These are phyloP conservation scores for Rhizopogon rudus DNA, from an alignment of 768 basidiomycete species.

Conservation along the genomic window DNA sequence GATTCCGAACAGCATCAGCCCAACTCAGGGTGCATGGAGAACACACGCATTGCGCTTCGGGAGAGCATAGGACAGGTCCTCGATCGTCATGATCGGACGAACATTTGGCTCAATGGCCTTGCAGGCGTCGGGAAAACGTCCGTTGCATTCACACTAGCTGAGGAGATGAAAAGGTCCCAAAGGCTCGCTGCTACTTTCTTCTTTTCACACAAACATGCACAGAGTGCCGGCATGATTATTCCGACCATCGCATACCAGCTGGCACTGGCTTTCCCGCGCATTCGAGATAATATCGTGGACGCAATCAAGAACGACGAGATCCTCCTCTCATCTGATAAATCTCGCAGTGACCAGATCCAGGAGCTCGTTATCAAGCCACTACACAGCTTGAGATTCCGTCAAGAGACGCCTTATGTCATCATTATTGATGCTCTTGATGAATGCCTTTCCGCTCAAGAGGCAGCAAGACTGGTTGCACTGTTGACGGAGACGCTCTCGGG, in stretches of 20 bases:
- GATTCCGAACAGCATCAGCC: neutral
- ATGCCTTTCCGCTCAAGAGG: slow-evolving; percentile 5
- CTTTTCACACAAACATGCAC: slow-evolving; percentile 9
- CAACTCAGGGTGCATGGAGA: neutral
- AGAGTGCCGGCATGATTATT: slow-evolving; percentile 1
- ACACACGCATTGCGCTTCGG: neutral
- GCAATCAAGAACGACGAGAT: slow-evolving; percentile 9
- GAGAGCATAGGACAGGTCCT: neutral
- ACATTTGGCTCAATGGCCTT: neutral
- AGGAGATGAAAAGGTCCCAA: neutral
- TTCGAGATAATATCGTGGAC: slow-evolving; percentile 4
- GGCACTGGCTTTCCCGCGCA: slow-evolving; percentile 4
- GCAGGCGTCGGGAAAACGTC: neutral
- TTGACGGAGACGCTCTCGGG: slow-evolving; percentile 5
- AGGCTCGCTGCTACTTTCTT: slow-evolving; percentile 15
- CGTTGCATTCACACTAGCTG: neutral
- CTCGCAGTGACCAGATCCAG: slow-evolving; percentile 5
- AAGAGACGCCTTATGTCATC: neutral
- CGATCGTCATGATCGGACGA: neutral
- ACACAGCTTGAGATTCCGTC: neutral
- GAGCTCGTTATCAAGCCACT: slow-evolving; percentile 11
- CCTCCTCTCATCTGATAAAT: neutral
- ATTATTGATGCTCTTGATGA: slow-evolving; percentile 5
- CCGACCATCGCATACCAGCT: slow-evolving; percentile 15
- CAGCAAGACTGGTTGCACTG: slow-evolving; percentile 5